Conservation (phyloP, 2,329 filamentous ascomycete species). For the Aspergillus oerlinghausenensis region DNA sequence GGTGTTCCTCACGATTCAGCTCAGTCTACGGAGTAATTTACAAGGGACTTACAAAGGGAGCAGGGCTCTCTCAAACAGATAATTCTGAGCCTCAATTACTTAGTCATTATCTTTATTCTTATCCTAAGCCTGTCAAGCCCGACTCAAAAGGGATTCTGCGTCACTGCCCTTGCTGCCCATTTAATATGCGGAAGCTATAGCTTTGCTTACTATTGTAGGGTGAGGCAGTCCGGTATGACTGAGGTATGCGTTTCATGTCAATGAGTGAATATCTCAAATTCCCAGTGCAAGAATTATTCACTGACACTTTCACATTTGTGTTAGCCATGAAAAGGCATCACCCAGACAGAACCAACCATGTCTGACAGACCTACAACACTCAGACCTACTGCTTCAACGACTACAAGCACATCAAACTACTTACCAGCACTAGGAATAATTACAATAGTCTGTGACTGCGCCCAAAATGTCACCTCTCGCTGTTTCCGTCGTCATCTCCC, state of each 20-base stretch:
- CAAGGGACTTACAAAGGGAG: neutral
- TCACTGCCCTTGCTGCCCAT: neutral
- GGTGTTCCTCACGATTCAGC: neutral
- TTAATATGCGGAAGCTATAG: neutral
- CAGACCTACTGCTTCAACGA: neutral
- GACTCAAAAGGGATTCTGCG: neutral
- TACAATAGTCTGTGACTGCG: neutral
- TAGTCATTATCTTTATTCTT: neutral
- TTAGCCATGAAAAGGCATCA: neutral
- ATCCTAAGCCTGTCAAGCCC: neutral
- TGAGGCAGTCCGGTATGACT: neutral
- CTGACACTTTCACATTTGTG: neutral
- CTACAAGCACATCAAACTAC: neutral
- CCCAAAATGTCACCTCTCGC: neutral
- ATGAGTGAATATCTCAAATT: neutral
- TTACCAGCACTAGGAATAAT: neutral
- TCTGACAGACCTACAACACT: neutral
- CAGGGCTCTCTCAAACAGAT: neutral
- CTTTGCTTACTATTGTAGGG: neutral
- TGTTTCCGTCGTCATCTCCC: slow-evolving; percentile 16
- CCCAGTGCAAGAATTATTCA: neutral
- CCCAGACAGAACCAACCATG: neutral
- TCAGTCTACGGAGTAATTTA: neutral
- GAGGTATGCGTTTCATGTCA: neutral
- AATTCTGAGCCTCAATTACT: neutral